A percentile compares a stretch with the other conserved stretches of the same genome.
Evolutionary conservation across 1,139 yeast species (phyloP).

Genomic region (Candida sp.): DNA sequence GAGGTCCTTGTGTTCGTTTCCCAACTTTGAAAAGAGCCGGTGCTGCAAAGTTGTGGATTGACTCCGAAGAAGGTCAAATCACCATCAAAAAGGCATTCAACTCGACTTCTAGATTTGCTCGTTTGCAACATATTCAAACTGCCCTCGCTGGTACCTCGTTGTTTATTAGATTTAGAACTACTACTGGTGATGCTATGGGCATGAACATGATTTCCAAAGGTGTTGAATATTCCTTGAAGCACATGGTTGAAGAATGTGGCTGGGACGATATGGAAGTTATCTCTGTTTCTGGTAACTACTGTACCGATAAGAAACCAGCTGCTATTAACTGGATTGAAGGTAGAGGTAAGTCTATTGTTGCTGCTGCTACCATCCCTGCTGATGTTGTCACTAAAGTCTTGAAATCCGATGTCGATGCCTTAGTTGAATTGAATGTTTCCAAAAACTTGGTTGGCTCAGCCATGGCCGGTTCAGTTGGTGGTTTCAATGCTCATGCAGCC

Average conservation of each 20-base stretch:
- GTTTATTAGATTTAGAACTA: slow-evolving; percentile 91
- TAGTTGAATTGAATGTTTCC: slow-evolving; percentile 86
- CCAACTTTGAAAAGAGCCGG: slow-evolving; percentile 87
- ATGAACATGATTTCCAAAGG: slow-evolving; percentile 99
- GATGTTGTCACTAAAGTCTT: slow-evolving; percentile 80
- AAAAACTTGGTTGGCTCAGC: slow-evolving; percentile 97
- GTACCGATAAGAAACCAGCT: slow-evolving; percentile 97
- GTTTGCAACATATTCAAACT: slow-evolving; percentile 88
- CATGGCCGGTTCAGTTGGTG: slow-evolving; percentile 98
- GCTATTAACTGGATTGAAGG: slow-evolving; percentile 99
- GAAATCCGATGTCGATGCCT: slow-evolving; percentile 90
- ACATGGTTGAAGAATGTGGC: slow-evolving; percentile 88
- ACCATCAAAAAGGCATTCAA: slow-evolving; percentile 88
- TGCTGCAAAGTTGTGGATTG: slow-evolving; percentile 94
- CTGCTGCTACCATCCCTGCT: slow-evolving; percentile 92
- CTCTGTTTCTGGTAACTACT: slow-evolving; percentile 96
- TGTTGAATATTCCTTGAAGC: slow-evolving; percentile 83
- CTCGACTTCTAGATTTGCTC: slow-evolving; percentile 96
- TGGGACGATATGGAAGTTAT: slow-evolving; percentile 94
- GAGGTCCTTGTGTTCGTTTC: slow-evolving; percentile 98
- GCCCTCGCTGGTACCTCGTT: slow-evolving; percentile 95
- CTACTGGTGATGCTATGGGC: slow-evolving; percentile 99
- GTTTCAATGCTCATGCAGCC: slow-evolving; percentile 98
- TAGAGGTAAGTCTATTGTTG: slow-evolving; percentile 97
- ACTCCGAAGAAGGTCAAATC: slow-evolving; percentile 91